These are phyloP conservation scores for Alternaria gaisen DNA, from an alignment of 2,329 filamentous ascomycete genomes.

Conservation along the genomic window DNA sequence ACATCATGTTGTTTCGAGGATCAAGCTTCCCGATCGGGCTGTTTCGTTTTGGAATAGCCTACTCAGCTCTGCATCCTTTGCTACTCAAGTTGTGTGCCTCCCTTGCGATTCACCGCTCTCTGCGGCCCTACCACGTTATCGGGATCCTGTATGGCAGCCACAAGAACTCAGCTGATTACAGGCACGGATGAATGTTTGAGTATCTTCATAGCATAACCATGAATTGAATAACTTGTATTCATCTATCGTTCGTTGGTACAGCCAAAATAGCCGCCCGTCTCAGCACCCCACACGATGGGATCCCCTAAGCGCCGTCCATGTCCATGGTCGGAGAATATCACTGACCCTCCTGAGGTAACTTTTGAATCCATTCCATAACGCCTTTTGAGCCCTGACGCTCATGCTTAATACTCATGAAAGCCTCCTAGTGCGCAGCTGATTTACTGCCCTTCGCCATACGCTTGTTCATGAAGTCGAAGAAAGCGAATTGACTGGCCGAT, in stretches of 20 bases:
- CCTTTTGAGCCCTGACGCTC: slow-evolving; percentile 2
- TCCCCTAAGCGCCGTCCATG: slow-evolving; percentile 17
- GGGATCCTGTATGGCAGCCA: not conserved
- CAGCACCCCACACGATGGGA: slow-evolving; percentile 10
- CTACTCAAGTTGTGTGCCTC: not conserved
- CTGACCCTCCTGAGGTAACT: slow-evolving; percentile 1
- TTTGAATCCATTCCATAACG: slow-evolving; percentile 13
- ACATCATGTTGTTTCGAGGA: not conserved
- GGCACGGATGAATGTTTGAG: not conserved
- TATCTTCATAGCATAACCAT: not conserved
- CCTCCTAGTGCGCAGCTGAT: slow-evolving; percentile 13
- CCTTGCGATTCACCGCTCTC: slow-evolving; percentile 1
- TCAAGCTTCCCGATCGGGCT: not conserved
- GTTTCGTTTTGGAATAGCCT: slow-evolving; percentile 2
- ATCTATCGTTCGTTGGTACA: slow-evolving; percentile 13
- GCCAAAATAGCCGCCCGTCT: slow-evolving; percentile 12
- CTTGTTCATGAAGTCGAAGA: slow-evolving; percentile 84
- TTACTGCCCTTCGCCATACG: slow-evolving; percentile 51
- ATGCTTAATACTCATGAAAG: not conserved
- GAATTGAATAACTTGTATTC: slow-evolving; percentile 12
- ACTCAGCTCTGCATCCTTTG: not conserved
- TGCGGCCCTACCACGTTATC: not conserved
- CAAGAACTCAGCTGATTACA: not conserved
- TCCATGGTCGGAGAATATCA: not conserved
- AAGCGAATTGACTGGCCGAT: slow-evolving; percentile 92